Conservation (phyloP, 768 basidiomycete species). For the Boletus subcaerulescens region DNA sequence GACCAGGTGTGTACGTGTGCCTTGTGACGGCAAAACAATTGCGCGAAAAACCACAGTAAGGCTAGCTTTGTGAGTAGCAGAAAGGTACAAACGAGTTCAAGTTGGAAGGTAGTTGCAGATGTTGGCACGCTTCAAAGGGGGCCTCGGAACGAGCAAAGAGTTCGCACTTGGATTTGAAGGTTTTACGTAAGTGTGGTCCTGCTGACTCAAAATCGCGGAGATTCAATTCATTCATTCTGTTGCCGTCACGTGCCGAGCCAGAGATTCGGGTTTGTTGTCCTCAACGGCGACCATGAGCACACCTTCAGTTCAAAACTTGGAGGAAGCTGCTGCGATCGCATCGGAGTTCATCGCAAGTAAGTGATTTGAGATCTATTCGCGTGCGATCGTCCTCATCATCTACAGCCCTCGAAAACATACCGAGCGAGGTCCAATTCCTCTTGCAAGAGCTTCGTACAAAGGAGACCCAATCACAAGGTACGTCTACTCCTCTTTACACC, state of each 20-base stretch:
- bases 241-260: slow-evolving; percentile 14
- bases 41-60: neutral
- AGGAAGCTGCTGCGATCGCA: slow-evolving; percentile 48
- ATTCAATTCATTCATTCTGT: slow-evolving; percentile 11
- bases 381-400: neutral
- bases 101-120: neutral
- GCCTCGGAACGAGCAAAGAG: neutral
- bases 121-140: too few species aligned
- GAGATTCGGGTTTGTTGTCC: neutral
- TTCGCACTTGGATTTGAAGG: too few species aligned
- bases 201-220: slow-evolving; percentile 25
- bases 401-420: slow-evolving; percentile 49
- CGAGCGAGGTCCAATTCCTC: slow-evolving; percentile 45
- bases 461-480: slow-evolving; percentile 43
- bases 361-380: slow-evolving; percentile 11
- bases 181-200: neutral
- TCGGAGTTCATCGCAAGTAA: slow-evolving; percentile 48
- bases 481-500: neutral
- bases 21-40: neutral
- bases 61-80: neutral
- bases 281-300: slow-evolving; percentile 26
- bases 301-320: slow-evolving; percentile 37
- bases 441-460: slow-evolving; percentile 48
- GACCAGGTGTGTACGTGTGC: neutral
- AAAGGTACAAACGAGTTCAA: neutral